Evolutionary conservation across 768 basidiomycete species (phyloP).

Genomic region (Kondoa subrosea): DNA sequence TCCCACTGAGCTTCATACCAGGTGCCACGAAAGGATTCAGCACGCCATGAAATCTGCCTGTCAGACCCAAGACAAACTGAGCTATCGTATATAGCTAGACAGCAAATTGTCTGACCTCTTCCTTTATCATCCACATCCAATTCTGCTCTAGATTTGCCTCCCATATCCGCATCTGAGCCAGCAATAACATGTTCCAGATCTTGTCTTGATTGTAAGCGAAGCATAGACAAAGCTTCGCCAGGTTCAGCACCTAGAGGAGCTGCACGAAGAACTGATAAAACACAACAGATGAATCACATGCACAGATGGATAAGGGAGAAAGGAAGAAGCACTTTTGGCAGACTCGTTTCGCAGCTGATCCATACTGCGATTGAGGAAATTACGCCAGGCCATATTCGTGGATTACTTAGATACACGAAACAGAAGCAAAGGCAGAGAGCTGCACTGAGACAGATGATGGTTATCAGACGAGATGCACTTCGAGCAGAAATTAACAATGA

Average conservation of each 20-base stretch:
- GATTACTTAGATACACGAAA: not conserved
- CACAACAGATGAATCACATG: not conserved
- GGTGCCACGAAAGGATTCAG: constrained; percentile 48
- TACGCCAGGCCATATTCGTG: constrained; percentile 21
- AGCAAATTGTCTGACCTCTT: not conserved
- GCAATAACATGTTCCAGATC: constrained; percentile 51
- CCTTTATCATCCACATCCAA: constrained; percentile 12
- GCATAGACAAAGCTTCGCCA: constrained; percentile 35
- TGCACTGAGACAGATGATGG: too few species aligned
- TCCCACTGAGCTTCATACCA: constrained; percentile 24
- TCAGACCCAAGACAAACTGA: constrained; percentile 28
- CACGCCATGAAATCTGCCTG: constrained; percentile 56
- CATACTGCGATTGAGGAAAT: constrained; percentile 22
- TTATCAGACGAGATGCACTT: too few species aligned
- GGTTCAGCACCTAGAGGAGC: constrained; percentile 10
- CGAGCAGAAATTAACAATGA: too few species aligned
- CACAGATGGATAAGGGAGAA: not conserved
- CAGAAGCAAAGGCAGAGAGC: not conserved
- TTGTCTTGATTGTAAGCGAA: constrained; percentile 45
- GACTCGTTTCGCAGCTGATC: constrained; percentile 23
- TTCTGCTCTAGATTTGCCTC: constrained; percentile 37
- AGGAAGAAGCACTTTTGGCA: constrained; percentile 15
- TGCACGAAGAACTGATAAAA: constrained; percentile 23
- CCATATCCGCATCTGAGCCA: constrained; percentile 78
- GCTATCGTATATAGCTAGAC: too few species aligned